Conservation (phyloP, 1,139 yeast genomes). For the Debaryomycetaceae sp. region DNA sequence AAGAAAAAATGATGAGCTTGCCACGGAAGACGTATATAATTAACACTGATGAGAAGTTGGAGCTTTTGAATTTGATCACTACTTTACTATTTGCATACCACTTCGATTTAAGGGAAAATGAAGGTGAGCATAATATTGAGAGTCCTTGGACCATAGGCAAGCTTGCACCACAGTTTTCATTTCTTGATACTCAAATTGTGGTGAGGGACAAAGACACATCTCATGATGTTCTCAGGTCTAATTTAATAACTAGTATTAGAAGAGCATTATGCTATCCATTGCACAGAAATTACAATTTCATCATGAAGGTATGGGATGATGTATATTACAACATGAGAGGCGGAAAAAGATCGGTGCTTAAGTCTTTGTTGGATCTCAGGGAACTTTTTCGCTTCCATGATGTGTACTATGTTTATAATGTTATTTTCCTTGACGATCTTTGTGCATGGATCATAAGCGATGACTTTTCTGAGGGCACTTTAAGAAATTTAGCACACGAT, state of each 20-base stretch:
- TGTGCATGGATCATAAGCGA: conserved; percentile 74
- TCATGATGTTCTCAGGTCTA: conserved; percentile 40
- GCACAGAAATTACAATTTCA: conserved; percentile 65
- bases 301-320: conserved; percentile 69
- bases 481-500: conserved; percentile 68
- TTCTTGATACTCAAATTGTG: conserved; percentile 57
- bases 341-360: conserved; percentile 67
- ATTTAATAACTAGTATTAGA: conserved; percentile 60
- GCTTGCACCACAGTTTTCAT: conserved; percentile 71
- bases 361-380: conserved; percentile 55
- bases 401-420: conserved; percentile 82
- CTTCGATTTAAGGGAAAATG: conserved; percentile 71
- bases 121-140: conserved; percentile 79
- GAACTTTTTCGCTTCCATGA: conserved; percentile 84
- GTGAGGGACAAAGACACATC: conserved; percentile 31
- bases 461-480: conserved; percentile 42
- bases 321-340: conserved; percentile 61
- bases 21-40: conserved; percentile 64
- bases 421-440: conserved; percentile 76
- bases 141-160: conserved; percentile 95
- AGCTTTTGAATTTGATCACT: conserved; percentile 57
- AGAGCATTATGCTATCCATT: conserved; percentile 79
- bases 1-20: conserved; percentile 61
- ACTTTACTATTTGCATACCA: conserved; percentile 69
- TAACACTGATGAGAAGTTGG: conserved; percentile 42